Percentiles rank a stretch among this genome's conserved stretches.
phyloP scores from a whole-genome alignment of 352 stramenopile genomes.

The Nothophytophthora sp. region DNA sequence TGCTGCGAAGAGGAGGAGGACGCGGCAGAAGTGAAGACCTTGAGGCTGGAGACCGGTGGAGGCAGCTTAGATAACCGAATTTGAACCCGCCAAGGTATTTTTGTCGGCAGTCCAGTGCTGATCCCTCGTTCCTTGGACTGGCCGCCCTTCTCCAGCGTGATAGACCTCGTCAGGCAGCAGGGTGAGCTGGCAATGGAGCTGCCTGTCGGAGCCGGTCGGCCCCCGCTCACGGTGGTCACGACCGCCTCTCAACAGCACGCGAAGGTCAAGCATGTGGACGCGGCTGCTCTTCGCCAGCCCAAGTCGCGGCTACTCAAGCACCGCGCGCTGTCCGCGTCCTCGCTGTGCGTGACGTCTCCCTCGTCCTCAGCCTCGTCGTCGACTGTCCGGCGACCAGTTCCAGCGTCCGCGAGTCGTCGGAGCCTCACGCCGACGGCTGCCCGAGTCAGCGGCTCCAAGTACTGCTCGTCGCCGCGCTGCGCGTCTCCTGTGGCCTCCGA shows the following conservation, averaged over 20 bases:
- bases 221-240: conserved; percentile 21
- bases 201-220: conserved; percentile 3
- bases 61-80: no score
- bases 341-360: conserved; percentile 11
- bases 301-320: conserved; percentile 5
- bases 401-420: conserved; percentile 2
- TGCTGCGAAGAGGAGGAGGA: conserved; percentile 29
- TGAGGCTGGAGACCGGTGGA: no score
- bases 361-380: conserved; percentile 2
- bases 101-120: conserved; percentile 12
- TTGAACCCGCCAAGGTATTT: conserved; percentile 15
- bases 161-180: conserved; percentile 1
- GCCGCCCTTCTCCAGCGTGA: background rate
- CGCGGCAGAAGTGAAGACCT: conserved; percentile 10
- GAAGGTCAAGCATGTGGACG: conserved; percentile 5
- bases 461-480: conserved; percentile 37
- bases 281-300: conserved; percentile 2
- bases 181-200: conserved; percentile 18
- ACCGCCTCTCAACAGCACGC: conserved; percentile 14
- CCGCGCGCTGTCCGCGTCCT: conserved; percentile 9
- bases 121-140: background rate
- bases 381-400: conserved; percentile 5
- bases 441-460: conserved; percentile 28
- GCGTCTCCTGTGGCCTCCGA: conserved; percentile 12
- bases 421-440: conserved; percentile 6